phyloP scores from a whole-genome alignment of 306 rosid genomes.

The Quercus robur region DNA sequence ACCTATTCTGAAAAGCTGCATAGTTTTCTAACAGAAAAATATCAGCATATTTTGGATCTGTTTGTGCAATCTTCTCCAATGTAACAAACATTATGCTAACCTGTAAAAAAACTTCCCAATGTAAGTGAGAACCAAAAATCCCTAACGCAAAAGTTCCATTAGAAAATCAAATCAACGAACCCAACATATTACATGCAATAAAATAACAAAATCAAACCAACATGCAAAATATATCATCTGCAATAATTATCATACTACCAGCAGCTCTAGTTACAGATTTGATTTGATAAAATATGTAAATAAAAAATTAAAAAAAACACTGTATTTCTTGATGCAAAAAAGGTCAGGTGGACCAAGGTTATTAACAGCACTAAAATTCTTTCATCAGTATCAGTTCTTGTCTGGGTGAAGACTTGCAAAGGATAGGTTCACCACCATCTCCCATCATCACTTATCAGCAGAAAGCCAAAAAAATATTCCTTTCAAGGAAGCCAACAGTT shows the following conservation, averaged over 20 bases:
- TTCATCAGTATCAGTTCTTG: neutral
- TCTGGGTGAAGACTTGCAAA: neutral
- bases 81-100: constrained; percentile 97
- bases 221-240: neutral
- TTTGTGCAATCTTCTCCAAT: constrained; percentile 78
- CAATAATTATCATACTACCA: neutral
- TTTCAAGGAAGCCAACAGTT: neutral
- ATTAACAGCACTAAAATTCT: neutral
- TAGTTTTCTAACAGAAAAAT: constrained; percentile 89
- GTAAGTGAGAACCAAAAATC: neutral
- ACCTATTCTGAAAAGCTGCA: constrained; percentile 99
- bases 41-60: constrained; percentile 87
- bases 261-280: neutral
- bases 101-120: constrained; percentile 43
- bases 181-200: neutral
- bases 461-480: neutral
- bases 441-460: no score
- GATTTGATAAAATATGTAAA: neutral
- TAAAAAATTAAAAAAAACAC: no score
- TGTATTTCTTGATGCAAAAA: neutral
- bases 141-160: neutral
- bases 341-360: neutral
- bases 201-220: neutral
- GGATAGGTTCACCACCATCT: no score
- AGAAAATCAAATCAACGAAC: neutral